Evolutionary conservation across 352 stramenopile species (phyloP), one percentile per base, ranked within the genome.

Genomic region (Phytopythium aichiense): DNA sequence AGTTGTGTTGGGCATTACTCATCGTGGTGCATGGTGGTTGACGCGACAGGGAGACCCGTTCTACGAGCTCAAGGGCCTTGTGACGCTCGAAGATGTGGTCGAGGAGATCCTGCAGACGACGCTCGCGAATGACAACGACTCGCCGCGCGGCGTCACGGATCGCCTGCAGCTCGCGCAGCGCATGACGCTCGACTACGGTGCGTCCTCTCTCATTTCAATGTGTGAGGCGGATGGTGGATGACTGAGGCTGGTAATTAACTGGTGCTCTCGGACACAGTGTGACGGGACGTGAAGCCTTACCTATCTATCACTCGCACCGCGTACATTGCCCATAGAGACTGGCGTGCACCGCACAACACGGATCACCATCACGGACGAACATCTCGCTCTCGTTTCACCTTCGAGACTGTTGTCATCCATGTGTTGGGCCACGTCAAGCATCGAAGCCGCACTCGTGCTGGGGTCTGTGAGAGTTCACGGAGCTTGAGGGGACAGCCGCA

Each of bases 81-180:
- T 99, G 38, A 99, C 97, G 6, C 71, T 99, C 31, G 96, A 99
- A 73, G 97, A 99, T 73, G 98, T 99, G 54, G 94, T 99, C 49
- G 96, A 99, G 68, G 91, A 98, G 61, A 99, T 99, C 65, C 73
- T 99, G 38, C 81, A 92, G 63, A 92, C 97, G 67, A 96, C 98
- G 68, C 98, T 99, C 65, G 81, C 93, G 4, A 96, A 99, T 65
- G 97, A 99, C 69, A 98, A 89, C 22, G 91, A 99, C 71, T 87
- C 74, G 20, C 63, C 52, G 20, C 74, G 81, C 4, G 77, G 74
- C 7, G 63, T 60, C 16, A 73, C 65, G n/a, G 76, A 81, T 46
- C 76, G 80, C 11, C 73, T 77, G 57, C 72, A 74, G 53, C 79
- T 74, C 61, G 81, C 74, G 0, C 68, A 88, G 49, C 77, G 81